A percentile compares a stretch with the other conserved stretches of the same genome.
Evolutionary conservation across 192 early-diverging fungal genomes (phyloP).

Genomic region (Coemansia sp.): DNA sequence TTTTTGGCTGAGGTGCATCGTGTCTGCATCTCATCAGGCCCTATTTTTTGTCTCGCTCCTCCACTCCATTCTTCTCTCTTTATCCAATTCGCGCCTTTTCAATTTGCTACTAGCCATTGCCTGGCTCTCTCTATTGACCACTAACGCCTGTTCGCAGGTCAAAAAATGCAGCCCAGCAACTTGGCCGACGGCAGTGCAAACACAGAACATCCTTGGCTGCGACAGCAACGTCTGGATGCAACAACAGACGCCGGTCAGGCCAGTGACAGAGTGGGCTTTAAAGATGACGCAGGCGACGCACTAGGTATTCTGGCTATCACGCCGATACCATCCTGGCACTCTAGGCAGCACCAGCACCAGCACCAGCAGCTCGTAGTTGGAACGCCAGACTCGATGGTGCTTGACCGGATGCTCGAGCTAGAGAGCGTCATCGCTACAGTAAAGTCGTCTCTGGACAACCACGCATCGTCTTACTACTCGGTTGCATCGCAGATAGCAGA

Average conservation of each 20-base stretch:
- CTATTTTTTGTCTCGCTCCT: background rate
- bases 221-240: background rate
- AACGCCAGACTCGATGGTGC: slow-evolving; percentile 19
- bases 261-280: background rate
- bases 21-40: background rate
- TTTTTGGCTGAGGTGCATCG: background rate
- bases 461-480: slow-evolving; percentile 52
- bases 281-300: background rate
- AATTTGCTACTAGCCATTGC: background rate
- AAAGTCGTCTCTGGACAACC: slow-evolving; percentile 50
- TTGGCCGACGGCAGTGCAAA: background rate
- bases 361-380: background rate
- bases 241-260: background rate
- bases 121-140: background rate
- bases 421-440: slow-evolving; percentile 41
- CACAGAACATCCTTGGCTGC: background rate
- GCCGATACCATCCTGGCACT: background rate
- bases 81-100: background rate
- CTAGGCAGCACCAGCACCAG: slow-evolving; percentile 2
- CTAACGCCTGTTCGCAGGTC: background rate
- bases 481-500: slow-evolving; percentile 57
- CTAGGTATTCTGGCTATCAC: slow-evolving; percentile 6
- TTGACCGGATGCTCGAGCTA: slow-evolving; percentile 42
- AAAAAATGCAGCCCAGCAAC: background rate
- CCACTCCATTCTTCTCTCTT: background rate